Percentiles rank a stretch among this genome's conserved stretches.
Conservation (phyloP, 2,329 filamentous ascomycete species). For the Pseudocercospora macadamiae region DNA sequence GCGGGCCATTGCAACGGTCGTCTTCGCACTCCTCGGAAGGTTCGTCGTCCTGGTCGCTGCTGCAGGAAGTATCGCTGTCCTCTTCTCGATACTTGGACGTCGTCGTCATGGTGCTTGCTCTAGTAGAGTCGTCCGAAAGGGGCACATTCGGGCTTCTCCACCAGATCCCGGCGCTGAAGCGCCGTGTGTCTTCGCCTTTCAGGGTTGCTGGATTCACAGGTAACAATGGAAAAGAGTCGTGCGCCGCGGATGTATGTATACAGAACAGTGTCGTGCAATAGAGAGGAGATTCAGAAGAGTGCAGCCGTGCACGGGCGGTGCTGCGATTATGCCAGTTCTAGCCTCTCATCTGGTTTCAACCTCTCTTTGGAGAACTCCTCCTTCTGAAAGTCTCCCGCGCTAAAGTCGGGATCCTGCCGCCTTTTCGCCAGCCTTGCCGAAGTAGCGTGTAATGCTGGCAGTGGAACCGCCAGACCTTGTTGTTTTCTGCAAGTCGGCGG, state of each 20-base stretch:
- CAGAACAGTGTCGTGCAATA: not conserved
- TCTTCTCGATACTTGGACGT: conserved; percentile 9
- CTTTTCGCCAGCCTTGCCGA: conserved; percentile 4
- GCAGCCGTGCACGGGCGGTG: conserved; percentile 4
- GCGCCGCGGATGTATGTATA: not conserved
- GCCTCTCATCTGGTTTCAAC: conserved; percentile 2
- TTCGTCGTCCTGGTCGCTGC: conserved; percentile 21
- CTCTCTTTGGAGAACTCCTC: not conserved
- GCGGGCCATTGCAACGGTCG: conserved; percentile 34
- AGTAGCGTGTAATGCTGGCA: conserved; percentile 2
- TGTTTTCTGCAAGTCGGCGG: not conserved
- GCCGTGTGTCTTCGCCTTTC: not conserved
- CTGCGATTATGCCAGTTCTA: conserved; percentile 3
- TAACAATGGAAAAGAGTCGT: not conserved
- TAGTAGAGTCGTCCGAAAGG: conserved; percentile 1
- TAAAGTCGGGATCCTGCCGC: conserved; percentile 8
- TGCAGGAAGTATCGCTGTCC: conserved; percentile 18
- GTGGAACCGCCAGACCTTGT: not conserved
- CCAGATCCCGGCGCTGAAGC: conserved; percentile 6
- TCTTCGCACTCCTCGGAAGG: conserved; percentile 36
- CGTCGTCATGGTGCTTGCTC: conserved; percentile 6
- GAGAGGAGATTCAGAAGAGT: not conserved
- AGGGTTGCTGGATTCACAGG: conserved; percentile 1
- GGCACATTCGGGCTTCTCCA: conserved; percentile 6
- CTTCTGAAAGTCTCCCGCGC: not conserved